phyloP scores from a whole-genome alignment of 2,329 filamentous ascomycete species.

The Aureobasidium sp. region DNA sequence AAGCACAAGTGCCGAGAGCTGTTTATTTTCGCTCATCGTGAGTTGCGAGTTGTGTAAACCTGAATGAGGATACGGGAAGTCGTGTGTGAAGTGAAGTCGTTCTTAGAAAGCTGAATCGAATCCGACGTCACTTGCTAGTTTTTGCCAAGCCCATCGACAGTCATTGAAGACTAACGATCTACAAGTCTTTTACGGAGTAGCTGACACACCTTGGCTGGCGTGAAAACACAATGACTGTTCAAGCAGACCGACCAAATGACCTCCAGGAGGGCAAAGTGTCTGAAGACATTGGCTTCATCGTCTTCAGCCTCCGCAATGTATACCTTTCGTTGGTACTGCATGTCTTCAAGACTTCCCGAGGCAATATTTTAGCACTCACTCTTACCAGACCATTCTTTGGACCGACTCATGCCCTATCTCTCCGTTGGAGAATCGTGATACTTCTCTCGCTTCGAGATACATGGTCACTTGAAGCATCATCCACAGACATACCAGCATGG shows the following conservation, averaged over 20 bases:
- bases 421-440: too few relatives aligned
- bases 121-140: background rate
- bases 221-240: background rate
- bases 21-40: background rate
- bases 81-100: background rate
- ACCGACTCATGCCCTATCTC: too few relatives aligned
- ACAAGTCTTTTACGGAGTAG: background rate
- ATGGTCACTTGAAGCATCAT: too few relatives aligned
- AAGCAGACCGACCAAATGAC: background rate
- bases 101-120: background rate
- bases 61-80: too few relatives aligned
- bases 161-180: background rate
- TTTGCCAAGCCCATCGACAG: background rate
- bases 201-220: background rate
- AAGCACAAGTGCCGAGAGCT: conserved; percentile 29
- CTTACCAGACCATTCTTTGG: background rate
- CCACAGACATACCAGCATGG: too few relatives aligned
- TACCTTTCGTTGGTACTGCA: background rate
- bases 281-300: background rate
- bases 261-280: background rate
- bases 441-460: too few relatives aligned
- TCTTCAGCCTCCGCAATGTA: background rate
- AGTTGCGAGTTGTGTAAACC: background rate
- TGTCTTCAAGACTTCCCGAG: background rate
- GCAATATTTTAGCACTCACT: background rate